These are phyloP conservation scores for Fonsecaea pedrosoi DNA, from an alignment of 2,329 filamentous ascomycete species.

Conservation along the genomic window DNA sequence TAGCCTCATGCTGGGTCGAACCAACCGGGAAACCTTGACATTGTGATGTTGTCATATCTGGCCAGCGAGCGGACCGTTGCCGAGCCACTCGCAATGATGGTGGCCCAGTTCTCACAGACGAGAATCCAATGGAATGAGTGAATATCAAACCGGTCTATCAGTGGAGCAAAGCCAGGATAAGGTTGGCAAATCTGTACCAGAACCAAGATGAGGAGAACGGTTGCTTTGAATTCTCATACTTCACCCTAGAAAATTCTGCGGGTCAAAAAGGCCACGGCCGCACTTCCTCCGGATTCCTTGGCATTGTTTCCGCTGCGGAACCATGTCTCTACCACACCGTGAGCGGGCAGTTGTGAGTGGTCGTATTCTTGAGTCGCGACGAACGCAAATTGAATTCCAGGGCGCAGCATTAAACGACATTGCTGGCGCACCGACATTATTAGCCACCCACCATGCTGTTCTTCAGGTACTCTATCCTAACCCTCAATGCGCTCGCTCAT, in stretches of 20 bases:
- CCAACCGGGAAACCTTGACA: conserved; percentile 8
- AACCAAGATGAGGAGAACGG: not conserved
- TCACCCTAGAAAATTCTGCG: not conserved
- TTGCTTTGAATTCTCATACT: not conserved
- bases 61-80: not conserved
- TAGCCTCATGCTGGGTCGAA: conserved; percentile 2
- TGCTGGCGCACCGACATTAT: not conserved
- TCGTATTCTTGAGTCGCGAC: not conserved
- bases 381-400: not conserved
- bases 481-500: not conserved
- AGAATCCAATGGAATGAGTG: not conserved
- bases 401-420: not conserved
- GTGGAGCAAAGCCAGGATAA: not conserved
- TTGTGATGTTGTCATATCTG: conserved; percentile 3
- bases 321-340: not conserved
- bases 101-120: not conserved
- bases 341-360: not conserved
- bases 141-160: not conserved
- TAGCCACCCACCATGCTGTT: conserved; percentile 28
- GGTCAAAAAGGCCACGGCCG: not conserved
- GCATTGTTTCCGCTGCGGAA: conserved; percentile 8
- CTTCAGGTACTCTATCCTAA: conserved; percentile 30
- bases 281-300: conserved; percentile 9
- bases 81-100: conserved; percentile 10
- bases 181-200: not conserved